These are phyloP conservation scores for Phytophthora foliorum DNA, from an alignment of 352 stramenopile species.

Conservation along the genomic window DNA sequence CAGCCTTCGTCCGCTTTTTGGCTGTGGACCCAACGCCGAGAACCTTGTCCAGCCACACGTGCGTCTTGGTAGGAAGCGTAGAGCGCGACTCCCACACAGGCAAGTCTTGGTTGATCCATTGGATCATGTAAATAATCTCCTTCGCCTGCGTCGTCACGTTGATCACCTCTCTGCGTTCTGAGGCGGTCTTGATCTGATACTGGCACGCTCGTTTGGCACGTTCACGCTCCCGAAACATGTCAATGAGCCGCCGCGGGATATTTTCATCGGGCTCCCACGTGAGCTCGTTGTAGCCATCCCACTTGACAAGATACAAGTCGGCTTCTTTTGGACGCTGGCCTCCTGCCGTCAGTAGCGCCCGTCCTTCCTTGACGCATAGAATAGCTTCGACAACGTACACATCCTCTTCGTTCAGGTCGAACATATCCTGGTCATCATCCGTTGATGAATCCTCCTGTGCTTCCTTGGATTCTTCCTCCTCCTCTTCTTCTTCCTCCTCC, in stretches of 20 bases:
- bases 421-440: conserved; percentile 70
- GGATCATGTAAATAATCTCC: conserved; percentile 79
- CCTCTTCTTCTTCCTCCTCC: conserved; percentile 42
- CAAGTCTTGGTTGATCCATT: conserved; percentile 62
- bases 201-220: conserved; percentile 52
- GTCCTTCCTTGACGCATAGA: conserved; percentile 70
- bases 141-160: conserved; percentile 65
- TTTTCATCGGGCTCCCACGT: conserved; percentile 83
- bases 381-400: conserved; percentile 82
- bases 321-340: conserved; percentile 55
- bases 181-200: conserved; percentile 68
- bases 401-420: conserved; percentile 80
- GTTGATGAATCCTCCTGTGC: conserved; percentile 60
- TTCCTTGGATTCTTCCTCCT: conserved; percentile 38
- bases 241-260: conserved; percentile 69
- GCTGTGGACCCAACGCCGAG: conserved; percentile 30
- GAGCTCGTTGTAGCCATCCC: conserved; percentile 82
- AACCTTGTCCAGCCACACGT: conserved; percentile 80
- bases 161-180: conserved; percentile 59
- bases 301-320: conserved; percentile 83
- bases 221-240: conserved; percentile 68
- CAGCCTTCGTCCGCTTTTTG: conserved; percentile 58
- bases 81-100: conserved; percentile 66
- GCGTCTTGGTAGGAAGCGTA: conserved; percentile 62
- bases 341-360: conserved; percentile 44